Percentiles rank a stretch among this genome's conserved stretches.
These are phyloP conservation scores for Rutstroemia sydowiana DNA, from an alignment of 2,329 filamentous ascomycete species.

Conservation along the genomic window DNA sequence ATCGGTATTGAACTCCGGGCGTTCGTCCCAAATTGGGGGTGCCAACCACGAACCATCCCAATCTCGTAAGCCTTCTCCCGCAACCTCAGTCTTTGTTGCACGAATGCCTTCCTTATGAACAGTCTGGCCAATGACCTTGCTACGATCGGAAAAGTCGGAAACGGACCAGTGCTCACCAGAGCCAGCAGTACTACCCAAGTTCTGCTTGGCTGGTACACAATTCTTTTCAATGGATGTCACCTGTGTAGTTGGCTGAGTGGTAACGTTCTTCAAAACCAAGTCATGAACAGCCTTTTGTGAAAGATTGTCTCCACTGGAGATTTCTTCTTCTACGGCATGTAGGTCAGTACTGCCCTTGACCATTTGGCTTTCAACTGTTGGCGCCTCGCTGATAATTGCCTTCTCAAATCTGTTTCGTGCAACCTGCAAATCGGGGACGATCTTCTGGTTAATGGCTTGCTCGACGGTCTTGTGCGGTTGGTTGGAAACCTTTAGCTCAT, in stretches of 20 bases:
- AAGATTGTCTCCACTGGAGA: no score
- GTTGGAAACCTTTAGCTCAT: no score
- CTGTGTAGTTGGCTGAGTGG: background rate
- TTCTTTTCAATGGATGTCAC: background rate
- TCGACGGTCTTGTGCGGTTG: no score
- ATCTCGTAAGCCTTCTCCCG: conserved; percentile 15
- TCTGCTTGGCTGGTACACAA: background rate
- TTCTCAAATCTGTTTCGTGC: no score
- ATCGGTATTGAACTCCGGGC: conserved; percentile 17
- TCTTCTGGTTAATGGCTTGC: no score
- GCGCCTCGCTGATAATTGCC: no score
- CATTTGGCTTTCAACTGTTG: no score
- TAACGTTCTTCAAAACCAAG: background rate
- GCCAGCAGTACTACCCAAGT: background rate
- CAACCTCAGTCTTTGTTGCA: conserved; percentile 16
- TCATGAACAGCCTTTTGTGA: background rate
- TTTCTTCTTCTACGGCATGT: no score
- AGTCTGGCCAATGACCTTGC: conserved; percentile 11
- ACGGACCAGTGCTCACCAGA: conserved; percentile 5
- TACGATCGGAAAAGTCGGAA: conserved; percentile 8
- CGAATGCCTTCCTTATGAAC: conserved; percentile 14
- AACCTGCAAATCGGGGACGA: no score
- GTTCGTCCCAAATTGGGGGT: conserved; percentile 24
- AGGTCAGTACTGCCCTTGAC: no score
- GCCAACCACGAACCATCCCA: conserved; percentile 21